phyloP scores from a whole-genome alignment of 257 asterid genomes.

The Lycium barbarum region DNA sequence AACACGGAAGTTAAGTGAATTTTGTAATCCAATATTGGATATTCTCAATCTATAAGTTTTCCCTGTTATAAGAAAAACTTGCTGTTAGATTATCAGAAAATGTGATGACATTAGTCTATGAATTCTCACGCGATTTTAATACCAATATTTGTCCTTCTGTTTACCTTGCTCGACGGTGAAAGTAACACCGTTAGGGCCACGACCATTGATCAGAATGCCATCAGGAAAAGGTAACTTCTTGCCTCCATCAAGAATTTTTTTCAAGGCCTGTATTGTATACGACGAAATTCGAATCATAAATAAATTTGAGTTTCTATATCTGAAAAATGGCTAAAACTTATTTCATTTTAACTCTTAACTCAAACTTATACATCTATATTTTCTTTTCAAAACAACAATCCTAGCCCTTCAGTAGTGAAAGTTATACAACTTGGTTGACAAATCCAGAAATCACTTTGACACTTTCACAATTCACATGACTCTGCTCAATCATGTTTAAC shows the following conservation, averaged over 20 bases:
- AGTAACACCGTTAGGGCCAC: conserved; percentile 66
- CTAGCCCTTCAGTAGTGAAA: background rate
- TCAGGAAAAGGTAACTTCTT: conserved; percentile 80
- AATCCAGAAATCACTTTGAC: background rate
- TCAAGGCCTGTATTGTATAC: conserved; percentile 49
- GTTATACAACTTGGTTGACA: background rate
- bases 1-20: conserved; percentile 79
- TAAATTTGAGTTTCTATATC: background rate
- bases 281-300: background rate
- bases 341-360: background rate
- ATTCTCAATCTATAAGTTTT: conserved; percentile 80
- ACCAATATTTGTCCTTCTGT: no score
- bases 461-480: background rate
- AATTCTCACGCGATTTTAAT: background rate
- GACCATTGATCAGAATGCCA: conserved; percentile 88
- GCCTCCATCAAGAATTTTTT: conserved; percentile 74
- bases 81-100: background rate
- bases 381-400: background rate
- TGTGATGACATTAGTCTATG: background rate
- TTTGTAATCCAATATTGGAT: conserved; percentile 85
- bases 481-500: background rate
- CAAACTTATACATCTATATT: background rate
- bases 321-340: background rate
- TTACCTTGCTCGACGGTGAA: conserved; percentile 57
- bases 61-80: conserved; percentile 45